Base-by-base conservation (phyloP, 768 basidiomycete genomes). In the Phallus indusiatus region DNA sequence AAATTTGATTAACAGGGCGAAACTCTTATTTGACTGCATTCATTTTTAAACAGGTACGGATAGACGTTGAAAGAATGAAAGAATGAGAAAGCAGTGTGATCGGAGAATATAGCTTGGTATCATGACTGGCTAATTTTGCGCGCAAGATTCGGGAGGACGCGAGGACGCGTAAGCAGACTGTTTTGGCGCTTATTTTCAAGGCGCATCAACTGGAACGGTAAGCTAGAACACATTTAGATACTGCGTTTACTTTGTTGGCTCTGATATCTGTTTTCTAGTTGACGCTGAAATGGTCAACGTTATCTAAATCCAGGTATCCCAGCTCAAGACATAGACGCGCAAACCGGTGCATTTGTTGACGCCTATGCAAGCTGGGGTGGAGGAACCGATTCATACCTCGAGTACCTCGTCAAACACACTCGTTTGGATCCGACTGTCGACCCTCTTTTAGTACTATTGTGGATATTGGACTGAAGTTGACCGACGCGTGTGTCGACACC, bases 401-500 rank as follows among this genome's bases (percentile, higher is more conserved):
- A 90, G 67, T 88, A 89, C 64, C 75, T 88, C 57, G 81, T 88
- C 75, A 90, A 90, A 66, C 80, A 80, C 51, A 56, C 88, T 2
- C 83, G 85, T 24, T 74, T 89, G 20, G 80, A 81, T 10, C 86
- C 86, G 71, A 84, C 84, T 14, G 64, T 81, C 57, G 78, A 88
- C 67, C 73, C 76, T 52, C 64, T 82, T n/a, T 88, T 81, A 59
- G 78, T 78, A 86, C 87, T 0, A 84, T 90, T 61, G 76, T 88
- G 57, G 65, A 83, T 48, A 71, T 78, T 47, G 88, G 76, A 3
- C 74, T 90, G 35, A 63, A 78, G 36, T 73, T 90, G 7, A 80
- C 79, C 14, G 87, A 90, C 42, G 82, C 78, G 9, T 90, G 88
- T 73, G 86, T 86, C 84, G 88, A 90, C 67, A 88, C 88, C 0